A percentile compares a stretch with the other conserved stretches of the same genome.
phyloP scores from a whole-genome alignment of 345 rosid species.

The Brassica carinata region DNA sequence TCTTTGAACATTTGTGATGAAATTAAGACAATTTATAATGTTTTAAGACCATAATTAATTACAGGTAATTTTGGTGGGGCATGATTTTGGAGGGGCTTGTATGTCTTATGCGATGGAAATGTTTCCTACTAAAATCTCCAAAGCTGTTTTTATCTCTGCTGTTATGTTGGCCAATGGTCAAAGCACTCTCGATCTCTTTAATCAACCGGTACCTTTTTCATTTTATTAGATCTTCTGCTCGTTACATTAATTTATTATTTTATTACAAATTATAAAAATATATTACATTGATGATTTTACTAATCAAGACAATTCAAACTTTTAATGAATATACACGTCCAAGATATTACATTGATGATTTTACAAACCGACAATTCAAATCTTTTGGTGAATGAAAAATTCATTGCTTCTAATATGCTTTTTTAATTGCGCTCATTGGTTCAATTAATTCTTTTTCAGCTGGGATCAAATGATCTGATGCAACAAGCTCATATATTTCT shows the following conservation, averaged over 20 bases:
- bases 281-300: no score
- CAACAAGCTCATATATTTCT: constrained; percentile 71
- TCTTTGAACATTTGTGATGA: background rate
- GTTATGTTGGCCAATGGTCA: constrained; percentile 85
- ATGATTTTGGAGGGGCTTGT: constrained; percentile 96
- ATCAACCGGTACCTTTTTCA: constrained; percentile 55
- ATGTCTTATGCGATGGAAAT: constrained; percentile 86
- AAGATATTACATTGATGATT: no score
- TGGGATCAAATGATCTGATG: constrained; percentile 69
- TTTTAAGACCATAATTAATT: background rate
- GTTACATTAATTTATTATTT: no score
- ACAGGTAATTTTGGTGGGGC: constrained; percentile 87
- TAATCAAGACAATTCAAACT: no score
- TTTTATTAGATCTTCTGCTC: background rate
- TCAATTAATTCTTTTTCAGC: constrained; percentile 41
- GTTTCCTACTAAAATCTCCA: constrained; percentile 71
- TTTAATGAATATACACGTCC: no score
- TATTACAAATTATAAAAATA: no score
- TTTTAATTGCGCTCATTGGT: background rate
- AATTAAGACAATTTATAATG: background rate
- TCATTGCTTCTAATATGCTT: background rate
- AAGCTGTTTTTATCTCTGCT: constrained; percentile 83
- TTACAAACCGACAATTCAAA: no score
- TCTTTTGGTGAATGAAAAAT: no score
- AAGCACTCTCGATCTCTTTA: constrained; percentile 75